These are phyloP conservation scores for Ambrosiella beaveri DNA, from an alignment of 2,329 filamentous ascomycete genomes.

Conservation along the genomic window DNA sequence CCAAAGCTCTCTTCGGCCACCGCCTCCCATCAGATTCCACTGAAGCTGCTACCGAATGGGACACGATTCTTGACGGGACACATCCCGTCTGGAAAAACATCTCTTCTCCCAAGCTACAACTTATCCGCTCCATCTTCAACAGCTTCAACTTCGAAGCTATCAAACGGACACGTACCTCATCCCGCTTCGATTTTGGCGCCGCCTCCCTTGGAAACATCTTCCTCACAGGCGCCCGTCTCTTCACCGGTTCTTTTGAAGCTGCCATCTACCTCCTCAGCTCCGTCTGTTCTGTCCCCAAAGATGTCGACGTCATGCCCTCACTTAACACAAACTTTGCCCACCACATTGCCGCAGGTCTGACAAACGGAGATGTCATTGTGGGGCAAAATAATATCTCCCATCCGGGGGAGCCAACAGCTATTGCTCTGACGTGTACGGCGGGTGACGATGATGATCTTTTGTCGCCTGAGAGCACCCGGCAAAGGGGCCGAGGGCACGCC, in stretches of 20 bases:
- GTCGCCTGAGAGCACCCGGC: constrained; percentile 9
- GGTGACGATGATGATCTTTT: constrained; percentile 8
- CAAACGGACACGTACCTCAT: constrained; percentile 54
- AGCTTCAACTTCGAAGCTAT: constrained; percentile 61
- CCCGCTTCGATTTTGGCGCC: constrained; percentile 59
- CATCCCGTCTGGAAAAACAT: constrained; percentile 59
- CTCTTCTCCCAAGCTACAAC: constrained; percentile 53
- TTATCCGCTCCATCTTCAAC: constrained; percentile 63
- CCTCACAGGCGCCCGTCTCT: constrained; percentile 68
- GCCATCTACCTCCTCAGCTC: constrained; percentile 79
- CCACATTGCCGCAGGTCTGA: constrained; percentile 73
- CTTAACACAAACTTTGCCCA: constrained; percentile 93
- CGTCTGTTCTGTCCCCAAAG: constrained; percentile 66
- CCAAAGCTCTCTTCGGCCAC: constrained; percentile 76
- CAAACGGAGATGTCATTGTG: constrained; percentile 60
- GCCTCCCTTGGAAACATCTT: constrained; percentile 68
- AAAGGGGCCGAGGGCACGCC: constrained; percentile 15
- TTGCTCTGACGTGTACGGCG: constrained; percentile 17
- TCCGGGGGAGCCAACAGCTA: constrained; percentile 46
- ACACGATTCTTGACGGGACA: constrained; percentile 70
- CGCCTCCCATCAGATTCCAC: constrained; percentile 44
- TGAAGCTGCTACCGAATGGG: constrained; percentile 63
- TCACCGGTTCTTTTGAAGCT: constrained; percentile 82
- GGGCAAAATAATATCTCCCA: constrained; percentile 91
- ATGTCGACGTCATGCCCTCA: constrained; percentile 66